Evolutionary conservation across 2,329 filamentous ascomycete species (phyloP), one percentile per base, ranked within the genome.

Genomic region (Xylaria sp.): DNA sequence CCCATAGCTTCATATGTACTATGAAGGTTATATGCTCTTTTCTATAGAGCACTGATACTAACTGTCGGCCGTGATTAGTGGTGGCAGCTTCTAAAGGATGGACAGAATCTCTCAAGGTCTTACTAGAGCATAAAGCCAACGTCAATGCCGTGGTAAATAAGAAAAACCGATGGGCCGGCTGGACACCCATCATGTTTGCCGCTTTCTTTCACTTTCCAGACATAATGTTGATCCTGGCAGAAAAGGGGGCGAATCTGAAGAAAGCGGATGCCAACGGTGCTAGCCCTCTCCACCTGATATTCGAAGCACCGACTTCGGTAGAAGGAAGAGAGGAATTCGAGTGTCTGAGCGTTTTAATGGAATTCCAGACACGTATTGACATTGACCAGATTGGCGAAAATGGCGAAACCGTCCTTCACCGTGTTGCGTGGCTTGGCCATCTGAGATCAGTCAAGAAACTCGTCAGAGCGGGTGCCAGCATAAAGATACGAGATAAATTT

Each of bases 121-220:
- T 64, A 37, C 51, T 64, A 46, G 61, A 64, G 8, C 52, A 64
- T 13, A 64, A 64, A 20, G 61, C 61, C 52, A 20, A 64, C 52
- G 41, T 64, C 32, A 57, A 64, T 15, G 41, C 41, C 6, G 28
- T 28, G 2, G 51, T 41, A 15, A 39, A 28, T 6, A 39, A 8
- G 1, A 39, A 34, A 34, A 37, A 25, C 41, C 18, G 48, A 32
- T 50, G 51, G 61, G 0, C 28, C 7, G 61, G 61, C n/a, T 64
- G 61, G 61, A 57, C 51, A 1, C 12, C 61, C n/a, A 28, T 57
- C 3, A 56, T 50, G 61, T 64, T 64, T 48, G 61, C 61, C n/a
- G 61, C 61, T 12, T 57, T 15, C 41, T 32, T 23, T 12, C 39
- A 50, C 41, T 64, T 37, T 25, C 52, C 61, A 25, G 52, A 55